A percentile compares a stretch with the other conserved stretches of the same genome.
Conservation (phyloP, 129 eudicot genomes). For the Cynara cardunculus region DNA sequence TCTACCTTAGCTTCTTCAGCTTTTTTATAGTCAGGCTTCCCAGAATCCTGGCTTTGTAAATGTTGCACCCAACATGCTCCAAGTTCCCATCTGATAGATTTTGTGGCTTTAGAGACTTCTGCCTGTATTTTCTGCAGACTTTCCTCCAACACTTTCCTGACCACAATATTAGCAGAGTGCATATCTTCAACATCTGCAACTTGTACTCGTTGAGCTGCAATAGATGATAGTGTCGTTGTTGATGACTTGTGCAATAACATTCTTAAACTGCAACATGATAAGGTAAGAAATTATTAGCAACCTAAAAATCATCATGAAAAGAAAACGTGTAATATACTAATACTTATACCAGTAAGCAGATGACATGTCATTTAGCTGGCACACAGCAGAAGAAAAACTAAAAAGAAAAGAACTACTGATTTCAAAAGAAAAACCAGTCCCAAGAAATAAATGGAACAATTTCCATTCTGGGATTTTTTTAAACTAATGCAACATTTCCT, state of each 20-base stretch:
- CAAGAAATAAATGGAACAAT: too few species aligned
- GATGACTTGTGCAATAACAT: slow-evolving; percentile 78
- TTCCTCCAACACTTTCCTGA: slow-evolving; percentile 60
- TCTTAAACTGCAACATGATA: slow-evolving; percentile 47
- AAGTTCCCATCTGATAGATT: slow-evolving; percentile 93
- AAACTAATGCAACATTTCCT: too few species aligned
- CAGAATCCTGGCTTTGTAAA: slow-evolving; percentile 77
- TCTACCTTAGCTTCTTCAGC: slow-evolving; percentile 70
- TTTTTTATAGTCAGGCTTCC: slow-evolving; percentile 61
- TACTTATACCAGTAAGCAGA: neutral
- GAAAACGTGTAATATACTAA: too few species aligned
- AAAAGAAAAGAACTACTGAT: too few species aligned
- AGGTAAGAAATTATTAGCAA: neutral
- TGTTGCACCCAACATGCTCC: slow-evolving; percentile 99
- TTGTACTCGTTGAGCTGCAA: slow-evolving; percentile 38
- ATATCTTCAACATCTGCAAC: slow-evolving; percentile 54
- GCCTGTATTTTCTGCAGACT: slow-evolving; percentile 63
- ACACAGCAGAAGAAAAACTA: neutral
- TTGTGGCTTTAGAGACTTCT: slow-evolving; percentile 39
- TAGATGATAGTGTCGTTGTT: slow-evolving; percentile 49
- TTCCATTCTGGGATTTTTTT: too few species aligned
- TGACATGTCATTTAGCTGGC: neutral
- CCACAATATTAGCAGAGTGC: slow-evolving; percentile 47
- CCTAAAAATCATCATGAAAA: neutral
- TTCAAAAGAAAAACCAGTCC: too few species aligned